Base-by-base conservation (phyloP, 2,329 filamentous ascomycete species). In the Fusarium avenaceum region DNA sequence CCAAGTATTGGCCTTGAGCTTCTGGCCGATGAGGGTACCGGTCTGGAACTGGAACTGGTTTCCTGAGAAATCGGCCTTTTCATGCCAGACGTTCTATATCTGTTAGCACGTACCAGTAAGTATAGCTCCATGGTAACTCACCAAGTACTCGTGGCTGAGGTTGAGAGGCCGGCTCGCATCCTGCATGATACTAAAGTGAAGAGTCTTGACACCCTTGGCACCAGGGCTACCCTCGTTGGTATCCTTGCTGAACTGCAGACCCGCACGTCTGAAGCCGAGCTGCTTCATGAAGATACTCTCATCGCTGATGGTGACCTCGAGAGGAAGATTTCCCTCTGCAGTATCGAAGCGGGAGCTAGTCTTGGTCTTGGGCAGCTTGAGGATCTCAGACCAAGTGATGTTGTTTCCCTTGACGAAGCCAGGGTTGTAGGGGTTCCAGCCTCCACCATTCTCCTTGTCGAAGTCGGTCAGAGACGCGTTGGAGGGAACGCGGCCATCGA, bases 201-300 rank as follows among this genome's bases (percentile, higher is more conserved):
- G 81, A 2, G 87, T 89, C 78, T 88, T 89, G 59, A 88, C 76
- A 19, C 76, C 79, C 79, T 85, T 83, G 79, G 83, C 78, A 68
- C 80, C 76, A 13, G 84, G 80, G 55, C 87, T 81, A 52, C 89
- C 80, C 62, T 88, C 87, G 15, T 72, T 72, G 53, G 45, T 57
- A 24, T 73, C 70, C 30, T 63, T 56, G 40, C 20, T 38, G 45
- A 73, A 72, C 57, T 72, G 70, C 5, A 72, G 60, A 3, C 70
- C 70, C 2, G 85, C 85, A 65, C 88, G 86, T 40, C 88, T 83
- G 79, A 90, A 90, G 20, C 88, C 88, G 4, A 77, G 77, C 76
- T 90, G 88, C 48, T 82, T 74, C n/a, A 80, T 79, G 76, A 90
- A 90, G 76, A 90, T 88, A 69, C 86, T 88, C 61, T 82, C 71